These are phyloP conservation scores for Eutreptiella sp. DNA, from an alignment of 208 protist genomes.

Conservation along the genomic window DNA sequence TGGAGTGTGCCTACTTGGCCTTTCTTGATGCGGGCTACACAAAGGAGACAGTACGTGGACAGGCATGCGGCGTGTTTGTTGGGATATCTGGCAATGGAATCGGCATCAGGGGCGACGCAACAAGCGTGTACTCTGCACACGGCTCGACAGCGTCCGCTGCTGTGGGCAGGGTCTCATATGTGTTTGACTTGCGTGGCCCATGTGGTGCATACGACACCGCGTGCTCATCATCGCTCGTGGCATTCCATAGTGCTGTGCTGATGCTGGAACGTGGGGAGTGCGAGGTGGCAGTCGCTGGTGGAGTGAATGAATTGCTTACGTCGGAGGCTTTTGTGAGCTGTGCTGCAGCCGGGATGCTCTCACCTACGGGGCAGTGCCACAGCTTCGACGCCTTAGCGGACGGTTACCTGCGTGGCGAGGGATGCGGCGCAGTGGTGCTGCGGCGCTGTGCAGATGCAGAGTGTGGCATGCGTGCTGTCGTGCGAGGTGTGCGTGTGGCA, in stretches of 20 bases:
- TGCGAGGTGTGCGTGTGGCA: constrained; percentile 42
- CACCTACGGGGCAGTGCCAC: constrained; percentile 45
- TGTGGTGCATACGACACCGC: constrained; percentile 63
- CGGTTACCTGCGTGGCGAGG: constrained; percentile 62
- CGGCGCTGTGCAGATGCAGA: constrained; percentile 27
- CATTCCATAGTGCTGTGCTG: constrained; percentile 43
- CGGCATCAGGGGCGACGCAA: no score
- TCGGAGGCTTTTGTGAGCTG: constrained; percentile 32
- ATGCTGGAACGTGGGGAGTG: constrained; percentile 27
- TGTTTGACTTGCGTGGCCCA: constrained; percentile 49
- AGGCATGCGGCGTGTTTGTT: no score
- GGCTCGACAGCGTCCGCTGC: no score
- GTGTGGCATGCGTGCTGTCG: constrained; percentile 8
- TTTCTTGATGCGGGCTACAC: constrained; percentile 41
- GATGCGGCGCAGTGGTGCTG: constrained; percentile 47
- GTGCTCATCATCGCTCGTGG: constrained; percentile 60
- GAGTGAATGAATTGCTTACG: constrained; percentile 40
- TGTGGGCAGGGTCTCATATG: constrained; percentile 45
- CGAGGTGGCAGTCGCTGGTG: constrained; percentile 6
- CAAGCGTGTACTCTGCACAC: no score
- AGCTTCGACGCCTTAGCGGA: constrained; percentile 57
- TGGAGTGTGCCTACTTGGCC: constrained; percentile 28
- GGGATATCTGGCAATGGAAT: no score
- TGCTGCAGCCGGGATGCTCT: constrained; percentile 37
- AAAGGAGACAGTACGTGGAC: no score